A percentile compares a stretch with the other conserved stretches of the same genome.
phyloP scores from a whole-genome alignment of 1,139 yeast species.

The Nakaseomyces delphensis region DNA sequence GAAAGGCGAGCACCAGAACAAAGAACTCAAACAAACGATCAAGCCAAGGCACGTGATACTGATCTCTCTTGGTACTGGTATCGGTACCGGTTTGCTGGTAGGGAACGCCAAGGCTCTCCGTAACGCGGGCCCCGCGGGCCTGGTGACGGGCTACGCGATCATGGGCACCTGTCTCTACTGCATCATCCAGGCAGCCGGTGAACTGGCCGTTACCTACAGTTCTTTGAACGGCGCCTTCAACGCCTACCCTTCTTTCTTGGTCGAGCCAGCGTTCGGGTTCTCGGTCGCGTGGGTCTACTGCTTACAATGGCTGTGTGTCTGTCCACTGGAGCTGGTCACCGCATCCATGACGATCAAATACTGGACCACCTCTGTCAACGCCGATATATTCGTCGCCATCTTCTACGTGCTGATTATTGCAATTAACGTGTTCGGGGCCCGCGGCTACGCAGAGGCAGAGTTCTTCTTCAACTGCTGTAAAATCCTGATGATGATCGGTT shows the following conservation, averaged over 20 bases:
- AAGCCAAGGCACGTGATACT: slow-evolving; percentile 47
- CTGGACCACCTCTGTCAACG: slow-evolving; percentile 40
- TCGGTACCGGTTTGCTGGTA: slow-evolving; percentile 71
- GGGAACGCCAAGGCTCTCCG: slow-evolving; percentile 64
- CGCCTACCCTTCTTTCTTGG: slow-evolving; percentile 54
- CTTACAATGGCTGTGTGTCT: slow-evolving; percentile 68
- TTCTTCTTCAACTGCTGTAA: slow-evolving; percentile 52
- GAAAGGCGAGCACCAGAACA: slow-evolving; percentile 13
- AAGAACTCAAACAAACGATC: slow-evolving; percentile 40
- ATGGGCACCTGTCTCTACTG: slow-evolving; percentile 64
- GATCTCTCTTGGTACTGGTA: slow-evolving; percentile 79
- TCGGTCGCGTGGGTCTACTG: slow-evolving; percentile 77
- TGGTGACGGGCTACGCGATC: slow-evolving; percentile 58
- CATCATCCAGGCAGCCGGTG: slow-evolving; percentile 80
- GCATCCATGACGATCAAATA: slow-evolving; percentile 61
- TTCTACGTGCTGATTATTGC: slow-evolving; percentile 51
- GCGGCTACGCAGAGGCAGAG: slow-evolving; percentile 70
- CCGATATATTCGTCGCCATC: slow-evolving; percentile 61
- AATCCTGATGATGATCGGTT: slow-evolving; percentile 54
- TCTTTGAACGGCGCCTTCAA: slow-evolving; percentile 77
- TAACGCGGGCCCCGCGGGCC: slow-evolving; percentile 75
- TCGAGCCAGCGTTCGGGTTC: slow-evolving; percentile 73
- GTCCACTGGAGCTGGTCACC: slow-evolving; percentile 70
- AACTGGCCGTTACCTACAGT: slow-evolving; percentile 61
- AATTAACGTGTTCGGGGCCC: slow-evolving; percentile 61